Conservation (phyloP, 1,284 basidiomycete species). For the Boletellus deceptivus region DNA sequence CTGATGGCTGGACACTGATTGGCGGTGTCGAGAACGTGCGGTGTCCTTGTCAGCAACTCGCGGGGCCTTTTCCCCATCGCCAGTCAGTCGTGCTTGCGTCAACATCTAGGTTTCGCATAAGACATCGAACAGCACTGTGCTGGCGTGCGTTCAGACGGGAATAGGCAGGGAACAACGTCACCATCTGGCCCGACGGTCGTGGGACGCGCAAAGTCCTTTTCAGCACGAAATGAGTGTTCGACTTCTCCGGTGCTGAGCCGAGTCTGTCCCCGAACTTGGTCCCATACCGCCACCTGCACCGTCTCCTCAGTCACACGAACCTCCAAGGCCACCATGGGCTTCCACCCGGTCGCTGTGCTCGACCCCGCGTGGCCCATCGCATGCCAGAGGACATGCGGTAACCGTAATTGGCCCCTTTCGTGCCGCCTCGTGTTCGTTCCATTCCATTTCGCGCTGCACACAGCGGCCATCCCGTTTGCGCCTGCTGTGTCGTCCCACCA, state of each 20-base stretch:
- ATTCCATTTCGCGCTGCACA: slow-evolving; percentile 19
- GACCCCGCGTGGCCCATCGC: slow-evolving; percentile 13
- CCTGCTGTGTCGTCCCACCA: slow-evolving; percentile 23
- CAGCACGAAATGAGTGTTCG: background rate
- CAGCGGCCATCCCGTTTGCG: slow-evolving; percentile 20
- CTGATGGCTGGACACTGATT: too few relatives aligned
- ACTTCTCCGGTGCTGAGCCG: background rate
- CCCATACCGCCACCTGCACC: too few relatives aligned
- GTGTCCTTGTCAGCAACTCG: too few relatives aligned
- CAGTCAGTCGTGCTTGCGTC: too few relatives aligned
- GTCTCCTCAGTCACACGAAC: background rate
- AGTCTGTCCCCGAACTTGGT: background rate
- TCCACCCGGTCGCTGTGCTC: background rate
- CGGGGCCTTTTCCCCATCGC: too few relatives aligned
- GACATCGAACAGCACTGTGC: too few relatives aligned
- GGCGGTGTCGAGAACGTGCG: too few relatives aligned
- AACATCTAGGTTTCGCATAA: too few relatives aligned
- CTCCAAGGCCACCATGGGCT: background rate
- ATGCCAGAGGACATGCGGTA: slow-evolving; percentile 14
- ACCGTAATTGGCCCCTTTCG: slow-evolving; percentile 21
- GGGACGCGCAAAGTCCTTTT: background rate
- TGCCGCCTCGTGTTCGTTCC: slow-evolving; percentile 28
- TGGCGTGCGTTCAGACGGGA: too few relatives aligned
- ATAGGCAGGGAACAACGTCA: background rate
- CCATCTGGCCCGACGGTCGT: background rate